A percentile compares a stretch with the other conserved stretches of the same genome.
These are phyloP conservation scores for Botrytis fragariae DNA, from an alignment of 2,329 filamentous ascomycete genomes.

Conservation along the genomic window DNA sequence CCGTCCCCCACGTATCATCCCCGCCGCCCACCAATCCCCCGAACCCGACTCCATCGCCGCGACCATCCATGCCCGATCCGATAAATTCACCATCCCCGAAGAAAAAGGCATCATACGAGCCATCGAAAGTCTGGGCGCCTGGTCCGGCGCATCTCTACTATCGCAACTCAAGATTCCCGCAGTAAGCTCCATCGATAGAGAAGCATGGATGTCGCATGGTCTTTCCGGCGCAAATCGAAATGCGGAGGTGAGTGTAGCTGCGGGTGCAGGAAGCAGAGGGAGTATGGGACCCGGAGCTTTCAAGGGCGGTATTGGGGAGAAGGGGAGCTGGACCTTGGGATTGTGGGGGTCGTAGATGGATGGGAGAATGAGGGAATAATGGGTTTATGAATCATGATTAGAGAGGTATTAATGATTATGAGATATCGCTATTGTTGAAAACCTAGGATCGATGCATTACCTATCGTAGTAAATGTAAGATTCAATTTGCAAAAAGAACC, in stretches of 20 bases:
- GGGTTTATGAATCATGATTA: neutral
- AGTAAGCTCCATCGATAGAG: conserved; percentile 67
- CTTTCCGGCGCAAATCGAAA: conserved; percentile 58
- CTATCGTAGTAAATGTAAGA: neutral
- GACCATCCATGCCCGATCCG: conserved; percentile 49
- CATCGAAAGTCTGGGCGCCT: conserved; percentile 68
- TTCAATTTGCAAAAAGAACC: neutral
- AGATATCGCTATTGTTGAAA: neutral
- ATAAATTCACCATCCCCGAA: conserved; percentile 42
- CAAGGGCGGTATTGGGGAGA: conserved; percentile 42
- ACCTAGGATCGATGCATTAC: neutral
- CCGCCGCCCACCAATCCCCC: conserved; percentile 40
- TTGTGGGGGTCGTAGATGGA: conserved; percentile 48
- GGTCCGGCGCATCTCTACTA: conserved; percentile 70
- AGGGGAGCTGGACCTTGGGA: conserved; percentile 59
- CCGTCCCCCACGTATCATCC: conserved; percentile 1
- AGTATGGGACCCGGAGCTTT: conserved; percentile 60
- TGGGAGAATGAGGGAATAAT: neutral
- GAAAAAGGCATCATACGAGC: conserved; percentile 61
- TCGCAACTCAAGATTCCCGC: conserved; percentile 67
- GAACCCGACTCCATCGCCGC: conserved; percentile 58
- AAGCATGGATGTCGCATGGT: conserved; percentile 69
- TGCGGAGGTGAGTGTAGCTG: conserved; percentile 47
- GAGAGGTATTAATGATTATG: neutral
- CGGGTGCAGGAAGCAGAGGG: conserved; percentile 53